Evolutionary conservation across 495 filamentous ascomycete genomes (phyloP).

Genomic region (Bombardia bombarda): DNA sequence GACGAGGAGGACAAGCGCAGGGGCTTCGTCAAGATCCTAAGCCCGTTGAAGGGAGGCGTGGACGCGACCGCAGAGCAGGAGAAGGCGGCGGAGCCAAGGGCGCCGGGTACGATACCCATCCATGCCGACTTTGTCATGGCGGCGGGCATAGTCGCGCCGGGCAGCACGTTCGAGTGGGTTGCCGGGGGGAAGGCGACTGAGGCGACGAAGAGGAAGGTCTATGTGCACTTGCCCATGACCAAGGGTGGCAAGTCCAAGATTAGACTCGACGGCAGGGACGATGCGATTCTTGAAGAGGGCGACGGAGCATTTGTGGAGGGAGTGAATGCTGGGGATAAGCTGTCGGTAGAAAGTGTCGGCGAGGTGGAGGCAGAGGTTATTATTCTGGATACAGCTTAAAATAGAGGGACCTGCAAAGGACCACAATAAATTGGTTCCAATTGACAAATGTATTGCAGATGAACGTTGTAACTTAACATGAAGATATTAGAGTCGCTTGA

Average conservation of each 20-base stretch:
- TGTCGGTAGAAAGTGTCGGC: constrained; percentile 55
- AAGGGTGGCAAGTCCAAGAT: constrained; percentile 62
- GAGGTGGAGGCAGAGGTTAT: constrained; percentile 61
- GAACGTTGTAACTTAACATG: too few relatives aligned
- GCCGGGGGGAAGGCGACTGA: constrained; percentile 48
- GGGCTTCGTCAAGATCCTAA: constrained; percentile 61
- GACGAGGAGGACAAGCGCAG: constrained; percentile 58
- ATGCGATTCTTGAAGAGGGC: constrained; percentile 56
- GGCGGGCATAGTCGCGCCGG: constrained; percentile 54
- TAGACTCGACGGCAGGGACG: constrained; percentile 52
- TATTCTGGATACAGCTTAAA: constrained; percentile 48
- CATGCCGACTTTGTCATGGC: constrained; percentile 76
- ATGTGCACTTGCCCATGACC: constrained; percentile 68
- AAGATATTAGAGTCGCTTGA: too few relatives aligned
- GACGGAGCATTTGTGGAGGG: constrained; percentile 65
- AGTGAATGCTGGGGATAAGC: constrained; percentile 47
- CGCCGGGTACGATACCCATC: constrained; percentile 61
- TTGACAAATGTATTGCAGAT: too few relatives aligned
- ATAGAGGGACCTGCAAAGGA: too few relatives aligned
- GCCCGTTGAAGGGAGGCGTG: constrained; percentile 55
- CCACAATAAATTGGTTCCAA: too few relatives aligned
- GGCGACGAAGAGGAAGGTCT: constrained; percentile 57
- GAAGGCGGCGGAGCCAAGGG: constrained; percentile 45
- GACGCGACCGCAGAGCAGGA: constrained; percentile 53
- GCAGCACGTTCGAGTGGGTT: constrained; percentile 50